Evolutionary conservation across 2,329 filamentous ascomycete genomes (phyloP).

Genomic region (Thielaviopsis musarum): DNA sequence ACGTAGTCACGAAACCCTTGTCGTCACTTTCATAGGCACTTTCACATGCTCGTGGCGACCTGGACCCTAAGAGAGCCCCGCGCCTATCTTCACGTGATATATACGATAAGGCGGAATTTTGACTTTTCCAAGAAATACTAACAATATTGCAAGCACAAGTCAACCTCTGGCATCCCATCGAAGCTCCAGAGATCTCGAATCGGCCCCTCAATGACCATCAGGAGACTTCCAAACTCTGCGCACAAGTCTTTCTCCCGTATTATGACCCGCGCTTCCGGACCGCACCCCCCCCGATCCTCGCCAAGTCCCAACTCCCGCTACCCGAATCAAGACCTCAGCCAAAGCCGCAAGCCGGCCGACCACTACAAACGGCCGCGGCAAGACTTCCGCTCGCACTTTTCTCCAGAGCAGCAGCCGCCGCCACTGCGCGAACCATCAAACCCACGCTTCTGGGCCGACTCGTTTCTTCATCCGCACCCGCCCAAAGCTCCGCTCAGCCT

Average conservation of each 20-base stretch:
- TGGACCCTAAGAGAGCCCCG: not conserved
- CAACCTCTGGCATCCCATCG: not conserved
- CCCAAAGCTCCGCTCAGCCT: not conserved
- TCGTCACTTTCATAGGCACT: not conserved
- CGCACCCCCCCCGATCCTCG: not conserved
- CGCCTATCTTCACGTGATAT: not conserved
- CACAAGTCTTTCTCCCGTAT: not conserved
- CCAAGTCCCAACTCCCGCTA: not conserved
- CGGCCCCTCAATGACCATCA: constrained; percentile 1
- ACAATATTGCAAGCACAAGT: too few species aligned
- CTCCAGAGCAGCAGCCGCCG: not conserved
- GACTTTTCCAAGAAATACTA: not conserved
- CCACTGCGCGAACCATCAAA: not conserved
- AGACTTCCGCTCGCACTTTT: not conserved
- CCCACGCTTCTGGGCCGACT: not conserved
- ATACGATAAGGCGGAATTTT: not conserved
- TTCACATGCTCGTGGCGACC: not conserved
- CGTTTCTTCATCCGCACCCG: not conserved
- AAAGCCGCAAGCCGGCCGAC: not conserved
- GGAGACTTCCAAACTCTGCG: not conserved
- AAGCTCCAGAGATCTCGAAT: not conserved
- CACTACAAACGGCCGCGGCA: not conserved
- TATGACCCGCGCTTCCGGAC: not conserved
- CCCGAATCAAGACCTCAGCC: not conserved
- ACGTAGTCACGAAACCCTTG: too few species aligned